Percentiles rank a stretch among this genome's conserved stretches.
phyloP scores from a whole-genome alignment of 176 grass and related monocot species.

The Secale cereale region DNA sequence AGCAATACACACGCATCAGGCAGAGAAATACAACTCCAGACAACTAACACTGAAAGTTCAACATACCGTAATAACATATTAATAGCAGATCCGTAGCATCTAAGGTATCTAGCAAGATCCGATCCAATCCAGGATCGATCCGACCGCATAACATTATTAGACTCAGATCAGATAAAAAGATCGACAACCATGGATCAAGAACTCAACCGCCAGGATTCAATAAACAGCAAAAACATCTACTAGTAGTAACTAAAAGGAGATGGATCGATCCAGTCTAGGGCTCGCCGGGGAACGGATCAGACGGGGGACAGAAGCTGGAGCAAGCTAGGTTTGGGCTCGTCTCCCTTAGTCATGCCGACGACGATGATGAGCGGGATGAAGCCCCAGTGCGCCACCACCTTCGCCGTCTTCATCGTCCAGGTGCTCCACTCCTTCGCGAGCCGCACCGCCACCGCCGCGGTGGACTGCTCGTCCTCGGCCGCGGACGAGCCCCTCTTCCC shows the following conservation, averaged over 20 bases:
- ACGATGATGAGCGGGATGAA: constrained; percentile 90
- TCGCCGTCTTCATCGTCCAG: constrained; percentile 79
- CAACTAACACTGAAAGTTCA: background rate
- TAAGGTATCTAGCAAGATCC: background rate
- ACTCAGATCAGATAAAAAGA: background rate
- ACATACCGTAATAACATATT: background rate
- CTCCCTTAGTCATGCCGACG: constrained; percentile 71
- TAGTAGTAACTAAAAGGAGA: background rate
- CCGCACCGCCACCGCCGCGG: constrained; percentile 18
- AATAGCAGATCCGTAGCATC: constrained; percentile 17
- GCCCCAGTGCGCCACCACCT: constrained; percentile 80
- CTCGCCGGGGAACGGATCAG: constrained; percentile 12
- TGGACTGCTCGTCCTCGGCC: constrained; percentile 29
- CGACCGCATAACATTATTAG: constrained; percentile 24
- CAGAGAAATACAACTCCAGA: background rate
- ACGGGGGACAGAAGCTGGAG: constrained; percentile 69
- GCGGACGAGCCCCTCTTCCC: constrained; percentile 23
- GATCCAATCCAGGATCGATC: constrained; percentile 7
- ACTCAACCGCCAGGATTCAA: background rate
- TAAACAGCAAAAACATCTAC: constrained; percentile 1
- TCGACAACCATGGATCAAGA: background rate
- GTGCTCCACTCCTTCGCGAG: constrained; percentile 77
- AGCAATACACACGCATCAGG: background rate
- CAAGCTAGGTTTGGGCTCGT: constrained; percentile 61
- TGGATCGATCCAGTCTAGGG: constrained; percentile 15